These are phyloP conservation scores for Penicillium sp. DNA, from an alignment of 2,329 filamentous ascomycete species.

Conservation along the genomic window DNA sequence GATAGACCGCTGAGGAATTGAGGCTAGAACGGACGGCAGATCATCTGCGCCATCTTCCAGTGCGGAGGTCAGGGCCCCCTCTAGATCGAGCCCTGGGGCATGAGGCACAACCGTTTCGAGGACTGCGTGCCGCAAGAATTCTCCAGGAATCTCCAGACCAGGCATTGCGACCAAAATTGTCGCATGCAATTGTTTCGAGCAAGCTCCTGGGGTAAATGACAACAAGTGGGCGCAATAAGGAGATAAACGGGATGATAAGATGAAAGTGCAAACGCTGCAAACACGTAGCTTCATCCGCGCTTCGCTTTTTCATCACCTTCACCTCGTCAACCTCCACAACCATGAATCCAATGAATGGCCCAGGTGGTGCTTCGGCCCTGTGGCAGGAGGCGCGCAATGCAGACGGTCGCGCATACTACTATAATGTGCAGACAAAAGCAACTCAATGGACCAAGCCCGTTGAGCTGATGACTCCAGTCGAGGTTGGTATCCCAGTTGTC, in stretches of 20 bases:
- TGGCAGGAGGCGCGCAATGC: constrained; percentile 82
- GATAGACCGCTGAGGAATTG: constrained; percentile 51
- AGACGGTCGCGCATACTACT: constrained; percentile 88
- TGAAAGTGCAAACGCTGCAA: constrained; percentile 29
- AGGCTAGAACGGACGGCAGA: constrained; percentile 46
- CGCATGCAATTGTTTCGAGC: constrained; percentile 23
- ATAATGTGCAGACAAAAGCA: constrained; percentile 78
- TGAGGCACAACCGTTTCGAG: constrained; percentile 48
- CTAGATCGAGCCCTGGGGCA: constrained; percentile 40
- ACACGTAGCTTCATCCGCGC: constrained; percentile 27
- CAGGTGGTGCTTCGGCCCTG: constrained; percentile 51
- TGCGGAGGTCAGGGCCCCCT: constrained; percentile 44
- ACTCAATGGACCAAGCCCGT: constrained; percentile 95
- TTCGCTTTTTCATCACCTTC: constrained; percentile 8
- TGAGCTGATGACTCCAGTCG: constrained; percentile 79
- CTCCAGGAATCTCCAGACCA: constrained; percentile 37
- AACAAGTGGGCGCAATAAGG: constrained; percentile 3
- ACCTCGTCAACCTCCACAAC: constrained; percentile 6
- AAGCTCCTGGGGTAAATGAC: constrained; percentile 3
- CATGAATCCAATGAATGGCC: constrained; percentile 60
- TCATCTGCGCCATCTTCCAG: constrained; percentile 48
- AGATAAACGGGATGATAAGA: constrained; percentile 18
- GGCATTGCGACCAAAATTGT: constrained; percentile 32
- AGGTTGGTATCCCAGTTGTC: constrained; percentile 56
- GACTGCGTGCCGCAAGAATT: constrained; percentile 44